Conservation (phyloP, 345 rosid genomes). For the Camelina sativa region DNA sequence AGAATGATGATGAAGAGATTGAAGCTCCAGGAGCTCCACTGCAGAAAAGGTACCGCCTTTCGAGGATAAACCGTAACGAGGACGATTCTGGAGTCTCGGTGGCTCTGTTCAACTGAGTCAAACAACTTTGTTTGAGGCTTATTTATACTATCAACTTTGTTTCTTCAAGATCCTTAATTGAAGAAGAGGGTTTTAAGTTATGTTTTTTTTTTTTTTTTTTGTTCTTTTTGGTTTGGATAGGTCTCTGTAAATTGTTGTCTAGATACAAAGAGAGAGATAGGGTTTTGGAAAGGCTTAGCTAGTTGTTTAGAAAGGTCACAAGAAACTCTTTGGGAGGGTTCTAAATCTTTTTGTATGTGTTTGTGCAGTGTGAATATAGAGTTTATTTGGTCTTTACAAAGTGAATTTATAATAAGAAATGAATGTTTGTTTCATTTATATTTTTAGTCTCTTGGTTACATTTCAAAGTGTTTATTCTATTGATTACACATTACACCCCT, state of each 20-base stretch:
- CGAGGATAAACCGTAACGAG: constrained; percentile 42
- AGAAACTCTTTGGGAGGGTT: constrained; percentile 7
- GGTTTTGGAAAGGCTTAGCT: constrained; percentile 32
- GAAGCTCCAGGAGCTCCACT: constrained; percentile 77
- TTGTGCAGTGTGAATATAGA: constrained; percentile 7
- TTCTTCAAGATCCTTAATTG: constrained; percentile 40
- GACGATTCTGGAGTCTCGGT: constrained; percentile 60
- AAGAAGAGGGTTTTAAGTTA: constrained; percentile 23
- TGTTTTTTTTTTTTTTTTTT: constrained; percentile 5
- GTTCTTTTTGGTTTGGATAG: constrained; percentile 22
- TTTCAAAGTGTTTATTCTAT: not conserved
- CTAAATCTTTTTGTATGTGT: constrained; percentile 11
- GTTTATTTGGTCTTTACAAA: constrained; percentile 12
- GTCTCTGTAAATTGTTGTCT: constrained; percentile 39
- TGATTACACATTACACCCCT: not conserved
- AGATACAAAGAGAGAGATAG: constrained; percentile 29
- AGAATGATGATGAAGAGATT: constrained; percentile 43
- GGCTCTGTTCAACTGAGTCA: constrained; percentile 51
- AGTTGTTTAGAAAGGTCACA: constrained; percentile 17
- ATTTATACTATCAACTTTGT: not conserved
- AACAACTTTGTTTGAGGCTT: constrained; percentile 29
- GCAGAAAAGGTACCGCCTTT: constrained; percentile 42
- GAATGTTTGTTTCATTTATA: not conserved
- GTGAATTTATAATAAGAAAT: constrained; percentile 11
- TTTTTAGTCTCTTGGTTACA: not conserved